Conservation (phyloP, 441 rosid genomes). For the Omphalea diandra region DNA sequence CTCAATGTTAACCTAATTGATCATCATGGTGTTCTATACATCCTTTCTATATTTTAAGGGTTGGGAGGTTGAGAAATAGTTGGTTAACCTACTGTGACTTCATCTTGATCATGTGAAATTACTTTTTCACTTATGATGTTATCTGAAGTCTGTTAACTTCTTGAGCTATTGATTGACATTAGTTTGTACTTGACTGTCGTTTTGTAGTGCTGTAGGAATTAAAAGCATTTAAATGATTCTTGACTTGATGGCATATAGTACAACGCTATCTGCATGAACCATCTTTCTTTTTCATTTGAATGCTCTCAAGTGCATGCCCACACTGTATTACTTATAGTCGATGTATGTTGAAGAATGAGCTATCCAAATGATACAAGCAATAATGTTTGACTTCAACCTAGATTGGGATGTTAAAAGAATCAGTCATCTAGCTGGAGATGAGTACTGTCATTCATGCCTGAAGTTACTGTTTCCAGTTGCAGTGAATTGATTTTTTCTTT, state of each 20-base stretch:
- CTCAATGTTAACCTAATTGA: slow-evolving; percentile 9
- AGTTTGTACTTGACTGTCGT: slow-evolving; percentile 1
- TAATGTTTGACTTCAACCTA: neutral
- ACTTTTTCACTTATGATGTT: neutral
- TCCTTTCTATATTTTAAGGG: neutral
- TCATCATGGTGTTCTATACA: neutral
- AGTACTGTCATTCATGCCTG: neutral
- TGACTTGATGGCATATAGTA: neutral
- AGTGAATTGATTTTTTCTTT: neutral
- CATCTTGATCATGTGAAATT: slow-evolving; percentile 1
- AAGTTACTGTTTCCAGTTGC: neutral
- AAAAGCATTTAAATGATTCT: neutral
- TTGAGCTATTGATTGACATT: slow-evolving; percentile 1
- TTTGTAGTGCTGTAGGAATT: neutral
- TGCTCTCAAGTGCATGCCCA: neutral
- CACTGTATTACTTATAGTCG: neutral
- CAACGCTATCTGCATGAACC: neutral
- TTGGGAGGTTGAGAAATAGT: slow-evolving; percentile 12
- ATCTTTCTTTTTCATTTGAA: neutral
- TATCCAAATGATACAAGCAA: neutral
- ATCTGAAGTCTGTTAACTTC: neutral
- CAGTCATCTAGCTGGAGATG: neutral
- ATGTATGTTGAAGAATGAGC: slow-evolving; percentile 1
- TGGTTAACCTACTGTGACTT: neutral
- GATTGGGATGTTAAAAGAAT: neutral